Evolutionary conservation across 768 basidiomycete species (phyloP), one percentile per base, ranked within the genome.

Genomic region (Mycena vitilis): DNA sequence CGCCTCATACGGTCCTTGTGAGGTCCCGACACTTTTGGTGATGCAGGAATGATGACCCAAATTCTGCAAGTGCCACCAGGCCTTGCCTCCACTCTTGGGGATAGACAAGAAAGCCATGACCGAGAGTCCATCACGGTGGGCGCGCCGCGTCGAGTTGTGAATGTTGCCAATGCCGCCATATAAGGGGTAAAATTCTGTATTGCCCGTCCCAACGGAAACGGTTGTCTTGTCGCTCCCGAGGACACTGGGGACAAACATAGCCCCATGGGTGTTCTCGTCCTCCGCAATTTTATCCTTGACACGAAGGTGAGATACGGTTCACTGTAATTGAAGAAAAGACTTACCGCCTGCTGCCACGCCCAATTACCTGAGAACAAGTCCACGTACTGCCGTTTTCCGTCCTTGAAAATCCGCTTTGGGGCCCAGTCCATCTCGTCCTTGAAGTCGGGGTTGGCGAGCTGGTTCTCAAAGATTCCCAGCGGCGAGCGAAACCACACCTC

Each of bases 401-500:
- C 34, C 34, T 73, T 65, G 45, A 68, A 75, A 0, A 74, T 54
- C 1, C 66, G 65, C 42, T 76, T 73, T 0, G 74, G 69, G 0
- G 70, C 64, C 61, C 70, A 76, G 60, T 78, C 76, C 13, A 78
- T 66, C 57, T 78, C 73, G 25, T 60, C 65, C 37, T 55, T 65
- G 59, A 76, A 77, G 45, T 78, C 74, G 0, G 69, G 72, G 40
- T 77, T 77, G 7, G 60, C 62, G 0, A 77, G 49, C 56, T 75
- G 73, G 9, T 68, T 61, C 37, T 75, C 65, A 15, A 78, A 57
- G 8, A 78, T 67, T 0, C 15, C 44, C 0, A 65, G 69, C 2
- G 75, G 77, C 42, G 72, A 70, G n/a, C 73, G 66, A 59, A 68
- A 80, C 76, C 76, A 79, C 30, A 80, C 72, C 25, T 78, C 71